Evolutionary conservation across 345 rosid genomes (phyloP), one percentile per base, ranked within the genome.

Genomic region (Camelina hispida): DNA sequence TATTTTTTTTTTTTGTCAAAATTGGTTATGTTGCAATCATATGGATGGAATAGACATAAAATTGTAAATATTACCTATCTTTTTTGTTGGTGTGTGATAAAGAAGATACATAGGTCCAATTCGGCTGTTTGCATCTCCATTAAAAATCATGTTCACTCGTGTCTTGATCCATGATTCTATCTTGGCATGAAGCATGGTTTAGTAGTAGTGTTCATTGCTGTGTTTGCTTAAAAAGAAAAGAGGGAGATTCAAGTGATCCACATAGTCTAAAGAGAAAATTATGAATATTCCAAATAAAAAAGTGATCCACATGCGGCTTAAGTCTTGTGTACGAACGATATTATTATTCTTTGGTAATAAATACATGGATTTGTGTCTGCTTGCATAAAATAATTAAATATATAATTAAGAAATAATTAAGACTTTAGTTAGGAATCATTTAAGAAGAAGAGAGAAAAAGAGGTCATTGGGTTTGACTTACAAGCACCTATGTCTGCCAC

Each of bases 401-500:
- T 2, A 13, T 7, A 3, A 5, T 15, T 67, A 52, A 28, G 22
- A 67, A 37, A 67, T 2, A 43, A 28, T 3, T 13, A 43, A 43
- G n/a, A 11, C 11, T 7, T 1, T 34, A 44, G 30, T 56, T 7
- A 42, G 55, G 28, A 57, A 58, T 17, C 13, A 57, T 20, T 5
- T 13, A 6, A 62, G 6, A 25, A 22, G 66, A 66, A 47, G 51
- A 46, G 46, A 34, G 59, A 66, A 67, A 66, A 46, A 37, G 32
- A 5, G 13, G 76, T 42, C 9, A 18, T 7, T 10, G 64, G 12
- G 23, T 66, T 75, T 75, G 79, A 75, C 79, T 68, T 68, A 0
- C 18, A 20, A 22, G 16, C 42, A 62, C 65, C 16, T 53, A 4
- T 76, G 79, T 69, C 70, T 43, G 69, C 79, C 79, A 76, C 74